Base-by-base conservation (phyloP, 148 eudicot genomes). In the Hydrangea macrophylla region DNA sequence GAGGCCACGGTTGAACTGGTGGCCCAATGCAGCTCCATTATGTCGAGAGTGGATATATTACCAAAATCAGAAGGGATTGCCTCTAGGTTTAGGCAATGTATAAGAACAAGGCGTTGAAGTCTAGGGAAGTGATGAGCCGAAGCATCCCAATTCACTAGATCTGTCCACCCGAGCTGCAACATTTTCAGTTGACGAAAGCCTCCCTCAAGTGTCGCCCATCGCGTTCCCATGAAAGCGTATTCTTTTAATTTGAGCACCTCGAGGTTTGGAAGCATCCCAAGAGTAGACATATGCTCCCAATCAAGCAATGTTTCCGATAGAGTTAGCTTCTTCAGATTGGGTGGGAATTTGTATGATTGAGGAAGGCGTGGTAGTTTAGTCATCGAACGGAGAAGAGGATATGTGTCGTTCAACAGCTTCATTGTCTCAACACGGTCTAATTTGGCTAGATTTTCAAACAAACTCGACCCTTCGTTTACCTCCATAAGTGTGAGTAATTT, bases 161-260 rank as follows among this genome's bases (percentile, higher is more conserved):
- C 55, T 12, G 63, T 72, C 22, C 39, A 13, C 20, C 10, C 51
- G 15, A 70, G 61, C 23, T 17, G 25, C 67, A 70, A 61, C 35
- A 12, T 12, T 37, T 57, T 51, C 15, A 72, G 70, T 18, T 2
- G 2, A 6, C 31, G 57, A 58, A 71, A 71, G 5, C 68, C 30
- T 1, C 37, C 39, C 9, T 18, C 68, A 3, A 1, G 18, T 24
- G 17, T 37, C 8, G 36, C 11, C 68, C 68, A 71, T 0, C 13
- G 9, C 0, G 36, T 3, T 5, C 68, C 75, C 18, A 12, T 25
- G 18, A 71, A 63, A 23, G 60, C 68, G 53, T 54, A 0, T 6
- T 62, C 68, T 30, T 71, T 71, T 51, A 71, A 44, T 26, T 71
- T 62, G 39, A 71, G 75, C 27, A 62, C 62, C 58, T 71, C 62